Base-by-base conservation (phyloP, 495 filamentous ascomycete species). In the Neurospora sp. region DNA sequence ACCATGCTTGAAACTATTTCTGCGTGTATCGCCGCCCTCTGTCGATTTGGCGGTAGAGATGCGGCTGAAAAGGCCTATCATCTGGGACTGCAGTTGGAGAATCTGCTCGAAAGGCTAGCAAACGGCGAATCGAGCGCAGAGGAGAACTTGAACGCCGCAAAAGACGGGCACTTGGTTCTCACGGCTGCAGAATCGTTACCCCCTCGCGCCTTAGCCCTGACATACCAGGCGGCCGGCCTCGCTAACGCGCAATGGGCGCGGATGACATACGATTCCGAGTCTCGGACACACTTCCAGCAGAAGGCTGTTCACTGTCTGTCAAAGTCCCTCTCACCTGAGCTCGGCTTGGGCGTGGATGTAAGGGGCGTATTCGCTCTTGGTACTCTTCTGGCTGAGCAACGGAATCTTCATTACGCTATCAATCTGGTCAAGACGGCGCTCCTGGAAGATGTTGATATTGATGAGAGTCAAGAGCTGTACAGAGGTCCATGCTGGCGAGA, bases 181-280 rank as follows among this genome's bases (percentile, higher is more conserved):
- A 20, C 39, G 42, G 83, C 35, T 75, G 79, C 20, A 77, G 53
- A 35, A 35, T 65, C 76, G 17, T 81, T 93, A 6, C 79, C 88
- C 41, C 83, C 86, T 3, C 76, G 80, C 2, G 84, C 88, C 16
- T 76, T 95, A 40, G 90, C 92, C 7, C 78, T 87, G 48, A 87
- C 93, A 9, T 94, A 94, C 84, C 86, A 92, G 73, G 92, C 91
- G 12, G 88, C 97, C 74, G 96, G 95, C 35, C 86, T 94, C 73
- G 90, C 91, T 39, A 89, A 94, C 73, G 93, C 94, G 1, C 89
- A 92, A 72, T 97, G 94, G 93, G 92, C 94, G 59, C 87, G 89
- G 17, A 86, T 90, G 79, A 97, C 94, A 7, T 89, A 88, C 65
- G 86, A 95, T 68, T 89, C 90, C 14, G 86, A 91, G 73, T 79